Base-by-base conservation (phyloP, 2,329 filamentous ascomycete genomes). In the Pezicula carpinea region DNA sequence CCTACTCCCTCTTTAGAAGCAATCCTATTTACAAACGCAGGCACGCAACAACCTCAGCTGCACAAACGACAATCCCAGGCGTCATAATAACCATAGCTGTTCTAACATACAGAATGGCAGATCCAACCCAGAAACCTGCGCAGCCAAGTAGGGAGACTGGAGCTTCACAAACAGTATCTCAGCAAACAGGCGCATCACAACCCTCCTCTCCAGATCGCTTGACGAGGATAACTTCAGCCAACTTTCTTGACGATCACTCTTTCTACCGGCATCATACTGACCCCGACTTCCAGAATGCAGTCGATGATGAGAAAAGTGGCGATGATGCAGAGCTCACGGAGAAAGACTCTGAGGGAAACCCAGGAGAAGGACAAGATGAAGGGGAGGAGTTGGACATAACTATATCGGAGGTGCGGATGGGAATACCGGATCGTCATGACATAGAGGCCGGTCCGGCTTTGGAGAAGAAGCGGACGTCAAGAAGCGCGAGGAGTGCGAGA, bases 171-270 rank as follows among this genome's bases (percentile, higher is more conserved):
- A 19, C 38, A 22, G 21, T n/a, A 26, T 40, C 38, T 11, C 38
- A 40, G 22, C 38, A 5, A 23, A 23, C 38, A 14, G 38, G 21
- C 38, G 5, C 38, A 23, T 40, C 38, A n/a, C 18, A 19, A 11
- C 38, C 38, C n/a, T 10, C 14, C n/a, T 22, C 38, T n/a, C 38
- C 38, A 10, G 23, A 23, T 40, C 38, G 18, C 22, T 26, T 50
- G 21, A 39, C 26, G 8, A 26, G 38, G 21, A 10, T 50, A 13
- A 39, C 26, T 14, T 47, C 44, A 11, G 44, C 44, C 4, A 47
- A 43, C 18, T 23, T 47, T 40, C 38, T 47, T 14, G 48, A 50
- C 34, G 44, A 47, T 17, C 44, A 46, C 13, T 36, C 36, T 2
- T 35, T 42, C 17, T 47, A 50, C 15, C 34, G 39, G 21, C 7